Evolutionary conservation across 306 rosid genomes (phyloP), one percentile per base, ranked within the genome.

Genomic region (Comarum palustre): DNA sequence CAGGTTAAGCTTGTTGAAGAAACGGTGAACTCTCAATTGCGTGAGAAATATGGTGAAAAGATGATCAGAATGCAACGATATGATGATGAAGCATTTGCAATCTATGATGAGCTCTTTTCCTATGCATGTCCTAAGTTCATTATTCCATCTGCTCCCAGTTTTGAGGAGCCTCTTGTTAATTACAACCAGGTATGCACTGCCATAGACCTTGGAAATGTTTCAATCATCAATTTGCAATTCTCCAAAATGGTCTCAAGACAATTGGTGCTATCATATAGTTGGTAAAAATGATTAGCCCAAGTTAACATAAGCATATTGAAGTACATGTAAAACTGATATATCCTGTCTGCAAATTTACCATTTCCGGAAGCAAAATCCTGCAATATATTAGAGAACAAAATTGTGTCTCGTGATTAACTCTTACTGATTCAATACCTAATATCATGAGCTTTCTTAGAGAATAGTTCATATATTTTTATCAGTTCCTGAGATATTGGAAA

Each of bases 121-220:
- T 94, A 94, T 75, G 99, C 99, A 61, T 94, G 99, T 43, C 99
- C 99, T 8, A 94, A 94, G 83, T 94, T 94, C 82, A 94, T 94
- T 60, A 94, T 97, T 54, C 97, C 99, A 12, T 91, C 99, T n/a
- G 89, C 95, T 27, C 96, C 99, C 83, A 90, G 87, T 80, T 92
- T 95, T 55, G 99, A 91, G 81, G 99, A 95, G 82, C 96, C 96
- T 73, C 84, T 90, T 46, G 90, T 87, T 73, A 95, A 95, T 77
- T 95, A 95, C 80, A 95, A 95, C 80, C 99, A 94, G 92, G 97
- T 94, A 81, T 69, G 71, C 72, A 24, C 16, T 45, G 34, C 47
- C 14, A 32, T 62, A 63, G 68, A 19, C 29, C 16, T 3, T 8
- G 27, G 20, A 29, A 59, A 25, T 13, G 43, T 59, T 59, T 63